phyloP scores from a whole-genome alignment of 768 basidiomycete species.

The Paxillus rubicundulus region DNA sequence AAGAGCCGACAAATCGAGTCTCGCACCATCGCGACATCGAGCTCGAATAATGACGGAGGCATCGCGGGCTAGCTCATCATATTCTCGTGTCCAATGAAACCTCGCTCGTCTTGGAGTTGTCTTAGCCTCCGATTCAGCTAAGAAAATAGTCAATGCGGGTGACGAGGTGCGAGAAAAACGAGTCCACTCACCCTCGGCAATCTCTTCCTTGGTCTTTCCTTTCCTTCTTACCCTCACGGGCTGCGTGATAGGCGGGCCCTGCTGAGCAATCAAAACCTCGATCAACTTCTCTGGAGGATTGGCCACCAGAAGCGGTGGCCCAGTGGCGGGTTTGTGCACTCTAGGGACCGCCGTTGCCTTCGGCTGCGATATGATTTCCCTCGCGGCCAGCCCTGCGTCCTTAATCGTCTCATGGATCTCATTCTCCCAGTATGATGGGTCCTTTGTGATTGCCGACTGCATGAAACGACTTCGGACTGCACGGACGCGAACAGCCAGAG shows the following conservation, averaged over 20 bases:
- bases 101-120: conserved; percentile 49
- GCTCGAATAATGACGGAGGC: conserved; percentile 78
- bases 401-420: conserved; percentile 55
- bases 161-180: background rate
- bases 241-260: conserved; percentile 42
- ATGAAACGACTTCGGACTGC: conserved; percentile 57
- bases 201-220: conserved; percentile 26
- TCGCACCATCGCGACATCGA: conserved; percentile 60
- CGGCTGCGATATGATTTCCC: conserved; percentile 40
- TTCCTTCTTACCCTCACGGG: conserved; percentile 36
- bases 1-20: conserved; percentile 70
- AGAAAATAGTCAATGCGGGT: background rate
- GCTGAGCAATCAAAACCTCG: conserved; percentile 48
- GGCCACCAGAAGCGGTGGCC: conserved; percentile 40
- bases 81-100: conserved; percentile 83
- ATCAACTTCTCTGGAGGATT: conserved; percentile 52
- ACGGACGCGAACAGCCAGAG: conserved; percentile 49
- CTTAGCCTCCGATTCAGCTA: conserved; percentile 5
- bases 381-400: conserved; percentile 51
- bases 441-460: conserved; percentile 50
- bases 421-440: conserved; percentile 58
- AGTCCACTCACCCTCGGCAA: conserved; percentile 26
- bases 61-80: conserved; percentile 87
- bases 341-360: conserved; percentile 12
- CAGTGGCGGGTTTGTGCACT: conserved; percentile 4